Evolutionary conservation across 1,284 basidiomycete genomes (phyloP).

Genomic region (Ganoderma lucidum): DNA sequence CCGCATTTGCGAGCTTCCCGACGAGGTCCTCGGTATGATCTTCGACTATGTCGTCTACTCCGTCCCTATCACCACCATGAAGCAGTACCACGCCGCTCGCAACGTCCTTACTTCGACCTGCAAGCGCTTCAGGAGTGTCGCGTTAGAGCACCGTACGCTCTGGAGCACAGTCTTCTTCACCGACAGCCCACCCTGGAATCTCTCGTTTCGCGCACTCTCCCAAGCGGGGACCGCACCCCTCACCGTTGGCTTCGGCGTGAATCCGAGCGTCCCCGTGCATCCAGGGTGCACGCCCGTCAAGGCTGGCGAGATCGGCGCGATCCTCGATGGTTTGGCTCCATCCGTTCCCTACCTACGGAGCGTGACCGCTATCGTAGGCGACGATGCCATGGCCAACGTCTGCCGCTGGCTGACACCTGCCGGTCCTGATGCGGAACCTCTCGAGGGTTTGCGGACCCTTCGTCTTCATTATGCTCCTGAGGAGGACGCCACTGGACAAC

Average conservation of each 20-base stretch:
- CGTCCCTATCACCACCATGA: conserved; percentile 42
- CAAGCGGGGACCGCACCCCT: conserved; percentile 59
- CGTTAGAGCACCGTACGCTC: conserved; percentile 32
- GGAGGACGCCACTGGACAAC: neutral
- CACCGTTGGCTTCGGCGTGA: conserved; percentile 65
- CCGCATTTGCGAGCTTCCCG: conserved; percentile 65
- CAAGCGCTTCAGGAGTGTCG: conserved; percentile 46
- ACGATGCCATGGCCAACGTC: neutral
- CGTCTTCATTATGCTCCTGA: neutral
- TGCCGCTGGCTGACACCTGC: conserved; percentile 3
- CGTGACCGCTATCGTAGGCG: neutral
- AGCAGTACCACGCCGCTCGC: conserved; percentile 47
- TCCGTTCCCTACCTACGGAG: neutral
- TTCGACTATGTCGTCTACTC: conserved; percentile 64
- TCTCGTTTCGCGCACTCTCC: conserved; percentile 48
- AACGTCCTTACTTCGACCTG: conserved; percentile 62
- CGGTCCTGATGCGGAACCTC: neutral
- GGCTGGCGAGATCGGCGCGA: neutral
- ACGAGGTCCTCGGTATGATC: conserved; percentile 69
- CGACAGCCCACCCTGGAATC: conserved; percentile 55
- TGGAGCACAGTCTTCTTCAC: conserved; percentile 53
- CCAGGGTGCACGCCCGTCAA: neutral
- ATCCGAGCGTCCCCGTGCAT: neutral
- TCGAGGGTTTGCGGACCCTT: neutral
- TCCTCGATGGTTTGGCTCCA: neutral